Evolutionary conservation across 179 eudicot genomes (phyloP).

Genomic region (Silene noctiflora): DNA sequence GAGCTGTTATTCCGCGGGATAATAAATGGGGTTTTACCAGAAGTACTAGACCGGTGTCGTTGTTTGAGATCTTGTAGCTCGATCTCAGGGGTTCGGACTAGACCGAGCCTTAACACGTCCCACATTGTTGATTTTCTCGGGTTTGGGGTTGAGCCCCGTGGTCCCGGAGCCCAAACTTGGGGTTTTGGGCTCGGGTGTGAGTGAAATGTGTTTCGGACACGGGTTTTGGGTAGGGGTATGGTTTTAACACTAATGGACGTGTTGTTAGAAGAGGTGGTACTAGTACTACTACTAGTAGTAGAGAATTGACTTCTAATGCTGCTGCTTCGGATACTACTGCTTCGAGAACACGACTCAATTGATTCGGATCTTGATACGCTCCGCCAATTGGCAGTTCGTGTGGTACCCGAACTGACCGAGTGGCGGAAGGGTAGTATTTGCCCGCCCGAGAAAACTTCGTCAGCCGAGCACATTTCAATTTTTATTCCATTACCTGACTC

Average conservation of each 20-base stretch:
- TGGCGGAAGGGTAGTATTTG: conserved; percentile 70
- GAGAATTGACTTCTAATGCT: conserved; percentile 37
- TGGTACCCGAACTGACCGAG: conserved; percentile 56
- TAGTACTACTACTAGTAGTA: conserved; percentile 12
- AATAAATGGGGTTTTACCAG: conserved; percentile 10
- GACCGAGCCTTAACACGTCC: conserved; percentile 54
- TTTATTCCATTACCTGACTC: conserved; percentile 28
- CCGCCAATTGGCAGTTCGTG: conserved; percentile 18
- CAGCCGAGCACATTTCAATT: conserved; percentile 74
- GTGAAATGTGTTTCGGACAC: conserved; percentile 55
- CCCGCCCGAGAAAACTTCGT: conserved; percentile 73
- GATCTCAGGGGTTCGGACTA: conserved; percentile 61
- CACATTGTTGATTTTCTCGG: conserved; percentile 43
- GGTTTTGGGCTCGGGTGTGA: conserved; percentile 77
- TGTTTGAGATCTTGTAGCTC: conserved; percentile 45
- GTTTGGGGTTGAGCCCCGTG: conserved; percentile 20
- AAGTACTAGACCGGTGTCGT: conserved; percentile 26
- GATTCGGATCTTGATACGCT: conserved; percentile 53
- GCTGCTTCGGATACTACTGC: conserved; percentile 45
- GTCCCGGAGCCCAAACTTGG: conserved; percentile 27
- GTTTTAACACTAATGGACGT: conserved; percentile 8
- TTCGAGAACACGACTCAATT: conserved; percentile 35
- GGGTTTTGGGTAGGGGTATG: conserved; percentile 19
- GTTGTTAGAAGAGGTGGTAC: conserved; percentile 10
- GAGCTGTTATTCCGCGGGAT: conserved; percentile 20